phyloP scores from a whole-genome alignment of 1,139 yeast genomes.

The Kurtzmaniella quercitrusa region DNA sequence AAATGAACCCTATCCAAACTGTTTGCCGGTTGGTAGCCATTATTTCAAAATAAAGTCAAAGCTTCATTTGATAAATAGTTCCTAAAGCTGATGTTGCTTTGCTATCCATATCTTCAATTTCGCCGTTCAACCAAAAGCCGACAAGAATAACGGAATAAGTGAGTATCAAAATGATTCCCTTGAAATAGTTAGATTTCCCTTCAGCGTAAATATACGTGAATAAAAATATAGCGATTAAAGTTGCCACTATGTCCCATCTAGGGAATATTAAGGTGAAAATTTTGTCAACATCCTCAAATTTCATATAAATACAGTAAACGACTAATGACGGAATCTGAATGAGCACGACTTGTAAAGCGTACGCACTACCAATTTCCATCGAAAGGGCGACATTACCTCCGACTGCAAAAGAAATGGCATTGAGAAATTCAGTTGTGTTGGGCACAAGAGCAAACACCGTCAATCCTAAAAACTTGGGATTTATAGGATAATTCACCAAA shows the following conservation, averaged over 20 bases:
- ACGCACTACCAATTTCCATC: conserved; percentile 98
- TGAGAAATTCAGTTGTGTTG: conserved; percentile 92
- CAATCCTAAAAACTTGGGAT: conserved; percentile 87
- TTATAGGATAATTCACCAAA: conserved; percentile 66
- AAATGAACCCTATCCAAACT: too few species aligned
- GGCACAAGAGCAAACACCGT: conserved; percentile 96
- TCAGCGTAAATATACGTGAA: conserved; percentile 95
- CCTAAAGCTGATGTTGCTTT: conserved; percentile 9
- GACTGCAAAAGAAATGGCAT: conserved; percentile 95
- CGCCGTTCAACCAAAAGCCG: conserved; percentile 74
- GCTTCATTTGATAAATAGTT: not conserved
- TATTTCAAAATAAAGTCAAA: too few species aligned
- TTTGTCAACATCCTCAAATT: conserved; percentile 32
- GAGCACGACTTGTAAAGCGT: conserved; percentile 93
- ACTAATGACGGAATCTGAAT: conserved; percentile 92
- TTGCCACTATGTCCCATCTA: conserved; percentile 90
- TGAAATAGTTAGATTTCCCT: conserved; percentile 93
- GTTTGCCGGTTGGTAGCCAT: not conserved
- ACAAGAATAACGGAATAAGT: conserved; percentile 71
- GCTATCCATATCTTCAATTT: conserved; percentile 33
- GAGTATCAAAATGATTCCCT: conserved; percentile 84
- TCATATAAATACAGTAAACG: conserved; percentile 58
- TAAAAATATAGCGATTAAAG: conserved; percentile 78
- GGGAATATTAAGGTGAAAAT: conserved; percentile 89
- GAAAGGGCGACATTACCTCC: conserved; percentile 94